These are phyloP conservation scores for Carex pumila DNA, from an alignment of 176 grass and related monocot species.

Conservation along the genomic window DNA sequence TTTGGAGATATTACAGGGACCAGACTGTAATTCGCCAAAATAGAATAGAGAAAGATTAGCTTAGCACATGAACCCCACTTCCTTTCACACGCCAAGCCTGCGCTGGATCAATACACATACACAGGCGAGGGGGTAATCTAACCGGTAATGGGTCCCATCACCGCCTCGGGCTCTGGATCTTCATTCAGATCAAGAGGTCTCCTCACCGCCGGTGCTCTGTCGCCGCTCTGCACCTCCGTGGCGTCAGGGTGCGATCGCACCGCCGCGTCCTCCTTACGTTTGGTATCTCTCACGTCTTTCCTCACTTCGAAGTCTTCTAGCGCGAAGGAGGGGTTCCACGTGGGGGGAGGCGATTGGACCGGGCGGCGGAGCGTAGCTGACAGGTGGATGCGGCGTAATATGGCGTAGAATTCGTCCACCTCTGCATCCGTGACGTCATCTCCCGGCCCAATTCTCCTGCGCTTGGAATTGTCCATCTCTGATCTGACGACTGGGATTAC, in stretches of 20 bases:
- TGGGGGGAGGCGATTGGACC: not conserved
- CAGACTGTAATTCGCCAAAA: too few species aligned
- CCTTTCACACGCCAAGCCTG: not conserved
- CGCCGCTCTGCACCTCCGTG: constrained; percentile 16
- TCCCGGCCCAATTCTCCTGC: not conserved
- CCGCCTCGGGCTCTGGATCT: constrained; percentile 52
- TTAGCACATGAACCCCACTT: too few species aligned
- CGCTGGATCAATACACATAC: not conserved
- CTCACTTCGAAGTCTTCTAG: constrained; percentile 53
- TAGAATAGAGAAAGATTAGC: too few species aligned
- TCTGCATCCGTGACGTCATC: constrained; percentile 51
- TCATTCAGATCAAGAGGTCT: constrained; percentile 52
- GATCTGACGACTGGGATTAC: constrained; percentile 28
- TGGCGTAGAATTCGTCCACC: constrained; percentile 91
- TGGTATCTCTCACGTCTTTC: not conserved
- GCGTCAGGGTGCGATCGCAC: not conserved
- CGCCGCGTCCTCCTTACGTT: not conserved
- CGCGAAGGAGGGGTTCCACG: constrained; percentile 65
- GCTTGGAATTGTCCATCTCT: not conserved
- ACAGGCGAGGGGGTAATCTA: not conserved
- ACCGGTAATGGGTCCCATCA: not conserved
- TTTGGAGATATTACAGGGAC: too few species aligned
- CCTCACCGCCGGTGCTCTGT: constrained; percentile 8
- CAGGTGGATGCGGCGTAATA: constrained; percentile 55
- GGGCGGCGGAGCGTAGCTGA: constrained; percentile 19